Evolutionary conservation across 2,329 filamentous ascomycete species (phyloP).

Genomic region (Orbilia javanica): DNA sequence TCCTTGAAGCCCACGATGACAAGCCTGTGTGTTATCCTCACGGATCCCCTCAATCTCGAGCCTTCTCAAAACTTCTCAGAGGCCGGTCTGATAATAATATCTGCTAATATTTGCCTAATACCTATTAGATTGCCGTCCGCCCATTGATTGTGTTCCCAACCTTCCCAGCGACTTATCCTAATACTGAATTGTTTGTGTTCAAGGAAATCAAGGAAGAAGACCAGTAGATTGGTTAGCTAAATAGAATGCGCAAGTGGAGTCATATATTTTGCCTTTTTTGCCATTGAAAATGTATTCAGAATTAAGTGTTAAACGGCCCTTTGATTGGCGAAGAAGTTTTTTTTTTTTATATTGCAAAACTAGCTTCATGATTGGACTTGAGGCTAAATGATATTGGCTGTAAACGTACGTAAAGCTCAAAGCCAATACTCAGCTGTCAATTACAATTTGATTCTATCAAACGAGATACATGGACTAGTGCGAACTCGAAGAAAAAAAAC

Average conservation of each 20-base stretch:
- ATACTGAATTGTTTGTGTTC: not conserved
- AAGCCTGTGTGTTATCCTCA: not conserved
- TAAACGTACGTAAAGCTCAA: too few species aligned
- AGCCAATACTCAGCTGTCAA: too few species aligned
- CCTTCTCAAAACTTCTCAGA: not conserved
- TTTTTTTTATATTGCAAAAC: too few species aligned
- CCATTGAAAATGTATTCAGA: too few species aligned
- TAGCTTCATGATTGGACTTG: too few species aligned
- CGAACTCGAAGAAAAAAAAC: not conserved
- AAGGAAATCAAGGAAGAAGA: not conserved
- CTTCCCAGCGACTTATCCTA: not conserved
- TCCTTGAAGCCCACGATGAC: not conserved
- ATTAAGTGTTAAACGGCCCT: too few species aligned
- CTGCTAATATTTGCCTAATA: not conserved
- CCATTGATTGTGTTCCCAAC: not conserved
- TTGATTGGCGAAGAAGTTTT: too few species aligned
- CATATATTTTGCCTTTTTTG: too few species aligned
- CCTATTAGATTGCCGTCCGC: not conserved
- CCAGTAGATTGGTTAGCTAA: not conserved
- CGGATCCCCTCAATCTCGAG: not conserved
- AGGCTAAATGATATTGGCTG: too few species aligned
- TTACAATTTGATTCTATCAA: not conserved
- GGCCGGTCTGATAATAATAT: not conserved
- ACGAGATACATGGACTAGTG: too few species aligned
- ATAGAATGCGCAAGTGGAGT: too few species aligned